phyloP scores from a whole-genome alignment of 768 basidiomycete genomes.

The Lentinula lateritia region DNA sequence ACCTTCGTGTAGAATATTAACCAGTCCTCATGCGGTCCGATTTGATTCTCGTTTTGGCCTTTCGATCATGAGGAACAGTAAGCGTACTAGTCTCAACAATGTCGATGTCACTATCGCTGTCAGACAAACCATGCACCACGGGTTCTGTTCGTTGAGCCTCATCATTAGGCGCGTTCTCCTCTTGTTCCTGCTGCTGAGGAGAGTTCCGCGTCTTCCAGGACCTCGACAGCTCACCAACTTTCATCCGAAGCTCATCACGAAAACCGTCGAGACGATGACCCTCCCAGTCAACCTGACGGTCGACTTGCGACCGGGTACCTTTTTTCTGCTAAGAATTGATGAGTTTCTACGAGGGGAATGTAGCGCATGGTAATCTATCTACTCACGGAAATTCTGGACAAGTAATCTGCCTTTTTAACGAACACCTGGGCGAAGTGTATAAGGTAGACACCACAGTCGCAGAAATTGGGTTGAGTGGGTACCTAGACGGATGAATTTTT shows the following conservation, averaged over 20 bases:
- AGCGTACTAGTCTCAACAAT: conserved; percentile 7
- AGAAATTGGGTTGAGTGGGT: conserved; percentile 82
- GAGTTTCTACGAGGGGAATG: not conserved
- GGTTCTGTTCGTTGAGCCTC: not conserved
- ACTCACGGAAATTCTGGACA: conserved; percentile 43
- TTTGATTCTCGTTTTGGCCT: not conserved
- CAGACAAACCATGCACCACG: conserved; percentile 15
- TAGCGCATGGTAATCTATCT: conserved; percentile 28
- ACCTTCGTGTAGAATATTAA: not conserved
- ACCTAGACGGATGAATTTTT: conserved; percentile 44
- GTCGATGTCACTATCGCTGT: conserved; percentile 21
- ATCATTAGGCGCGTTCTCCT: conserved; percentile 24
- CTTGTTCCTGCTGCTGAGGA: conserved; percentile 30
- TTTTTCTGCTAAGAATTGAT: conserved; percentile 14
- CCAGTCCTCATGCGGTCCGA: not conserved
- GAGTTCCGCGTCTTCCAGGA: conserved; percentile 46
- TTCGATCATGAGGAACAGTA: not conserved
- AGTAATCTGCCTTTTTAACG: conserved; percentile 52
- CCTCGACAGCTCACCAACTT: conserved; percentile 43
- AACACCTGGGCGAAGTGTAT: conserved; percentile 83
- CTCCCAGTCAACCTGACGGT: conserved; percentile 48
- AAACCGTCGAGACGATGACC: conserved; percentile 37
- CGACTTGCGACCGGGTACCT: conserved; percentile 25
- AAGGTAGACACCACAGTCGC: conserved; percentile 91
- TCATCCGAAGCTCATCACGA: conserved; percentile 37